Evolutionary conservation across 345 rosid species (phyloP), one percentile per base, ranked within the genome.

Genomic region (Nasturtium officinale): DNA sequence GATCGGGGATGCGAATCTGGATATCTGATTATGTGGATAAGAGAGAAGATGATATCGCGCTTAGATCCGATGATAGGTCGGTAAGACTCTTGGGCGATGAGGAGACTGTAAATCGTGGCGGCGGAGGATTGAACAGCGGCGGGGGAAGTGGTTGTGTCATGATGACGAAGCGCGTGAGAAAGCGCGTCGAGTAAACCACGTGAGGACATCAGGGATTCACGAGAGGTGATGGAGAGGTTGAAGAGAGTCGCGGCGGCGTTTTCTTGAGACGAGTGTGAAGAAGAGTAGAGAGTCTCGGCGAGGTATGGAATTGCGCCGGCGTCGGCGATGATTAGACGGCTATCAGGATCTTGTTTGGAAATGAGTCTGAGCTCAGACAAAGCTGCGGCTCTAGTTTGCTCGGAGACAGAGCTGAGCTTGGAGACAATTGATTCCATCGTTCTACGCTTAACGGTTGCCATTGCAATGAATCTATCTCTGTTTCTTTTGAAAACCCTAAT

Each of bases 191-290:
- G 92, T 62, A 94, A 79, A 43, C 97, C 95, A 54, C 87, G 89
- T 15, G 97, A 85, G 62, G 97, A 86, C 87, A 93, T 89, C 38
- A 90, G 85, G 2, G 90, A 29, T 28, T 83, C 88, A 30, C 90
- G 87, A 5, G 89, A 79, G 25, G 87, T 66, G 77, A 94, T 90
- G 3, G 98, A 90, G 53, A 94, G 78, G 72, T 94, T 94, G 15
- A 91, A 82, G 52, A 94, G 94, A 12, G 97, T 83, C 1, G 93
- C 91, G 63, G 98, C 84, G 61, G 98, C 96, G 86, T 91, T 89
- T 17, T 91, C 98, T 18, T 94, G 97, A 5, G 76, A 56, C 0
- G 80, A 82, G 45, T 82, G 83, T 0, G 93, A 82, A 6, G 90
- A 71, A 0, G 95, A 88, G 77, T 91, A 91, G 6, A 91, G 97